A percentile compares a stretch with the other conserved stretches of the same genome.
Evolutionary conservation across 148 eudicot species (phyloP).

Genomic region (Amaranthus palmeri): DNA sequence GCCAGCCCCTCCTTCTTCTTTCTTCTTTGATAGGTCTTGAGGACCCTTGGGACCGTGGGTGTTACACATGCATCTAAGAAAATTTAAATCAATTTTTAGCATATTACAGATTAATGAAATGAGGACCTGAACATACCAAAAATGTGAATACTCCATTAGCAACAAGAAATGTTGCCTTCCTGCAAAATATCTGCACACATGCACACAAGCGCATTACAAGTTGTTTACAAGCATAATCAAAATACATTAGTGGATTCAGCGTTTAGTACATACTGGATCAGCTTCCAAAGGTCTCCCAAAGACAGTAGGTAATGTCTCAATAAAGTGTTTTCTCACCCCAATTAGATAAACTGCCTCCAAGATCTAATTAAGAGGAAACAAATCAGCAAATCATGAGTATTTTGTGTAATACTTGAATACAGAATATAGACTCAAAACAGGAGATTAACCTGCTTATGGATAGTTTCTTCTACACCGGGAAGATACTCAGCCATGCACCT

Average conservation of each 20-base stretch:
- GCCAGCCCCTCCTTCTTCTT: no score
- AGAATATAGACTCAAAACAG: slow-evolving; percentile 5
- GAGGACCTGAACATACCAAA: slow-evolving; percentile 48
- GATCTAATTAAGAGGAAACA: slow-evolving; percentile 37
- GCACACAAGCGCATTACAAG: slow-evolving; percentile 16
- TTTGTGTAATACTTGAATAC: not conserved
- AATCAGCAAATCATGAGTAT: slow-evolving; percentile 1
- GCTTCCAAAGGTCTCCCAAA: slow-evolving; percentile 94
- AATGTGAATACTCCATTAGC: slow-evolving; percentile 72
- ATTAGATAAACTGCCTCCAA: slow-evolving; percentile 69
- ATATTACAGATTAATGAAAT: not conserved
- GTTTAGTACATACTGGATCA: slow-evolving; percentile 58
- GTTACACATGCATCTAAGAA: not conserved
- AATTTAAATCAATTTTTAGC: not conserved
- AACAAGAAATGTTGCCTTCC: slow-evolving; percentile 70
- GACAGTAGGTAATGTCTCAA: slow-evolving; percentile 52
- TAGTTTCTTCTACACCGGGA: slow-evolving; percentile 65
- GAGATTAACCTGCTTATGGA: slow-evolving; percentile 59
- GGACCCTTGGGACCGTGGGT: no score
- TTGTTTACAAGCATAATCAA: slow-evolving; percentile 2
- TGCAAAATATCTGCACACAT: slow-evolving; percentile 68
- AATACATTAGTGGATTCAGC: not conserved
- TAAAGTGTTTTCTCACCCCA: slow-evolving; percentile 65
- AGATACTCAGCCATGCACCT: slow-evolving; percentile 99
- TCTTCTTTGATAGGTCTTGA: no score